Percentiles rank a stretch among this genome's conserved stretches.
Conservation (phyloP, 805 yeast genomes). For the Myxozyma neglecta region DNA sequence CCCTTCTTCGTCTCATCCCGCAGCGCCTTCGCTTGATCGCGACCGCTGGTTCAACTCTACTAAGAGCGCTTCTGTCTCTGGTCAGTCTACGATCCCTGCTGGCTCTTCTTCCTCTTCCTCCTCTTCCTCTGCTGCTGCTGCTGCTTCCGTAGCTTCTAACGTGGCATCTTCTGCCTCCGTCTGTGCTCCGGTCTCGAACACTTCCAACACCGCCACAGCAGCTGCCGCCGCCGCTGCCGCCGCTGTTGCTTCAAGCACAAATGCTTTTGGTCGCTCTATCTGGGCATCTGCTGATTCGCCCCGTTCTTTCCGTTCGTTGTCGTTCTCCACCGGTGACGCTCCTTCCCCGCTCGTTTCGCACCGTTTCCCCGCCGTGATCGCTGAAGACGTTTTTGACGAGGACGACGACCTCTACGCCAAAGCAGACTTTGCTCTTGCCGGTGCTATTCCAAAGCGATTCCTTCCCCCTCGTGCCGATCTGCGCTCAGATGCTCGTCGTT, state of each 20-base stretch:
- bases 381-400: slow-evolving; percentile 24
- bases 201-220: background rate
- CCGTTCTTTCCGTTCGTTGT: slow-evolving; percentile 7
- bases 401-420: slow-evolving; percentile 15
- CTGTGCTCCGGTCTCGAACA: background rate
- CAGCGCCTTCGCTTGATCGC: slow-evolving; percentile 20
- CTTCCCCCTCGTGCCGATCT: background rate
- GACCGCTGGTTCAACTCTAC: slow-evolving; percentile 17
- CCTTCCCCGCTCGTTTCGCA: slow-evolving; percentile 2
- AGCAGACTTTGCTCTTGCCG: background rate
- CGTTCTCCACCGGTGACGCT: slow-evolving; percentile 11
- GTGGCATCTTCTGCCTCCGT: background rate
- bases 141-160: background rate
- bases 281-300: slow-evolving; percentile 1
- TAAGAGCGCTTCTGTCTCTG: too few species aligned
- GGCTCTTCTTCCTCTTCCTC: background rate
- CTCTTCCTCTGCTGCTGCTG: background rate
- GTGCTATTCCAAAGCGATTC: slow-evolving; percentile 8
- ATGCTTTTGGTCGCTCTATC: slow-evolving; percentile 4
- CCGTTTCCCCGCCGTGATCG: slow-evolving; percentile 9
- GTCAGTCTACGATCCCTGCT: too few species aligned
- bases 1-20: slow-evolving; percentile 26
- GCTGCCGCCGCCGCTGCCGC: background rate
- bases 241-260: background rate
- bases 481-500: background rate